Conservation (phyloP, 345 rosid genomes). For the Hypericum androsaemum region DNA sequence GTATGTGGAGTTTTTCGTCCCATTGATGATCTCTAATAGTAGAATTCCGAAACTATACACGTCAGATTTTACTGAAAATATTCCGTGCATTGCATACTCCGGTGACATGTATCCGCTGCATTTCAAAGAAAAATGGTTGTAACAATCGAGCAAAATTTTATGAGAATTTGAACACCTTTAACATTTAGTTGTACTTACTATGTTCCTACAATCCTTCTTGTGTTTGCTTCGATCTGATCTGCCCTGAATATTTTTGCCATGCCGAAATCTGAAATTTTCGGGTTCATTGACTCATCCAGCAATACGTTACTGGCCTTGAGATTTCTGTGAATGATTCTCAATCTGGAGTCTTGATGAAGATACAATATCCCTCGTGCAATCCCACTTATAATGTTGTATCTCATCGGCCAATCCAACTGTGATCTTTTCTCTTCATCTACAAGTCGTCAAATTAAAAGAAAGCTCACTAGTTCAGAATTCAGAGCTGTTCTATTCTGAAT, state of each 20-base stretch:
- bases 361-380: constrained; percentile 20
- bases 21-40: not conserved
- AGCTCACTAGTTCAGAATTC: too few species aligned
- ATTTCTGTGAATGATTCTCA: constrained; percentile 19
- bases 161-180: not conserved
- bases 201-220: constrained; percentile 11
- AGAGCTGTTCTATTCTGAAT: too few species aligned
- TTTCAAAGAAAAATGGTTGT: too few species aligned
- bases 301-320: constrained; percentile 18
- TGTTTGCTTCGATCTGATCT: constrained; percentile 3
- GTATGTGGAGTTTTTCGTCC: too few species aligned
- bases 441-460: not conserved
- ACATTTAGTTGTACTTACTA: constrained; percentile 4
- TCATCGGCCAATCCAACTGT: constrained; percentile 12
- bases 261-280: not conserved
- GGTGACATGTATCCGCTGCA: constrained; percentile 25
- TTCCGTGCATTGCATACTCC: constrained; percentile 14
- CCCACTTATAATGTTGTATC: constrained; percentile 17
- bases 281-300: not conserved
- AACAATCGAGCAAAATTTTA: not conserved
- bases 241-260: constrained; percentile 10
- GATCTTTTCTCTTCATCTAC: constrained; percentile 11
- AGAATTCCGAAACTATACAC: constrained; percentile 21
- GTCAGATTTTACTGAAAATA: constrained; percentile 15
- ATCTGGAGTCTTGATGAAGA: constrained; percentile 18